Evolutionary conservation across 2,329 filamentous ascomycete species (phyloP), one percentile per base, ranked within the genome.

Genomic region (Penicillium sp.): DNA sequence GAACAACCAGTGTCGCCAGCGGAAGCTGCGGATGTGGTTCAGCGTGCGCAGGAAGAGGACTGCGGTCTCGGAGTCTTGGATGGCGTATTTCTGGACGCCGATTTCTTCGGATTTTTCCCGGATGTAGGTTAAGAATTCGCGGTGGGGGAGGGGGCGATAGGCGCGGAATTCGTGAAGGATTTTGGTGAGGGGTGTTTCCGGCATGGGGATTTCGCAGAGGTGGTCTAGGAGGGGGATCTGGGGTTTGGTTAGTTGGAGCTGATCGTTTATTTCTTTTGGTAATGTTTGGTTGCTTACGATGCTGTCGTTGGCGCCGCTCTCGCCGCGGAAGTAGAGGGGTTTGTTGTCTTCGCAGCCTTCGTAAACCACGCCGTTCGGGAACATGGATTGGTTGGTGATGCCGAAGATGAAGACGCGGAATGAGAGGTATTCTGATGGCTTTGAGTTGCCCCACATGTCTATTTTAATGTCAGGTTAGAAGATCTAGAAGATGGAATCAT

Each of bases 331-430:
- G 55, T 84, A 88, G 73, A 91, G 78, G 4, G 90, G 89, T 71
- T 89, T 80, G 63, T 76, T 73, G 59, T 89, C 86, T 63, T 88
- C 88, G 60, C 93, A 84, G 9, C 91, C 92, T 73, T 96, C 89
- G 73, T 97, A 97, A 47, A 96, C 77, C 8, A 97, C 93, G 9
- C 93, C 93, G 62, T 93, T 81, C 9, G 93, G 93, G 76, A 97
- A 97, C 92, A 97, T 96, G 68, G 86, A 88, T 77, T 97, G 93
- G 48, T 86, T 89, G 1, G 91, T 96, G 76, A 97, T 96, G 67
- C 93, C 93, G 71, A 96, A 96, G 78, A 97, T 97, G 80, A 97
- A 97, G 12, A 93, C 96, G 41, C 93, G 89, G 84, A 96, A 97
- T 66, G 85, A 89, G 58, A 89, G 91, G 78, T 97, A 97, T 65